Evolutionary conservation across 306 rosid genomes (phyloP).

Genomic region (Citrullus amarus): DNA sequence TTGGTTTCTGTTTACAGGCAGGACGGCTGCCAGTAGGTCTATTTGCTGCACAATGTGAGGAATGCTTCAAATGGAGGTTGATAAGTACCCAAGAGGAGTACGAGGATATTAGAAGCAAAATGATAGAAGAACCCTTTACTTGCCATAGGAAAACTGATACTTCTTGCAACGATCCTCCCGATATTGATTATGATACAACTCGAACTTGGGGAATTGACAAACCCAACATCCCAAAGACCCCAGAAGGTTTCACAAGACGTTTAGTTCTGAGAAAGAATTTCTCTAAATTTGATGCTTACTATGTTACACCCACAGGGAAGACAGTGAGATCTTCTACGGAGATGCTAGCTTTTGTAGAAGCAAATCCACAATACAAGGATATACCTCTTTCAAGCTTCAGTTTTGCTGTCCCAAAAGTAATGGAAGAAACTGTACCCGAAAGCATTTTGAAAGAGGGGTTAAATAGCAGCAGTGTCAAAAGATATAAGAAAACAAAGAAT

Average conservation of each 20-base stretch:
- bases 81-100: slow-evolving; percentile 57
- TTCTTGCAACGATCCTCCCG: slow-evolving; percentile 65
- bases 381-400: slow-evolving; percentile 32
- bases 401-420: slow-evolving; percentile 57
- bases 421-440: slow-evolving; percentile 74
- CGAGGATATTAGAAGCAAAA: slow-evolving; percentile 56
- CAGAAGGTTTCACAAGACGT: slow-evolving; percentile 57
- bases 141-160: slow-evolving; percentile 35
- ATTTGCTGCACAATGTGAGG: slow-evolving; percentile 62
- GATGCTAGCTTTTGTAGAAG: slow-evolving; percentile 38
- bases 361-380: slow-evolving; percentile 32
- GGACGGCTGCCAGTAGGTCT: slow-evolving; percentile 18
- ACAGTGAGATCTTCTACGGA: slow-evolving; percentile 59
- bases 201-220: slow-evolving; percentile 89
- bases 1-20: slow-evolving; percentile 32
- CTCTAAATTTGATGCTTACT: slow-evolving; percentile 71
- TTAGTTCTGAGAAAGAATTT: slow-evolving; percentile 64
- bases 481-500: slow-evolving; percentile 17
- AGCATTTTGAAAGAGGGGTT: slow-evolving; percentile 24
- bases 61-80: slow-evolving; percentile 82
- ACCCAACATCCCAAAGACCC: slow-evolving; percentile 70
- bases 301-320: slow-evolving; percentile 58
- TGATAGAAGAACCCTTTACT: slow-evolving; percentile 41
- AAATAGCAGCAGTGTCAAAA: slow-evolving; percentile 22
- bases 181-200: slow-evolving; percentile 46